Conservation (phyloP, 75 land plant genomes). For the Cunninghamia lanceolata region DNA sequence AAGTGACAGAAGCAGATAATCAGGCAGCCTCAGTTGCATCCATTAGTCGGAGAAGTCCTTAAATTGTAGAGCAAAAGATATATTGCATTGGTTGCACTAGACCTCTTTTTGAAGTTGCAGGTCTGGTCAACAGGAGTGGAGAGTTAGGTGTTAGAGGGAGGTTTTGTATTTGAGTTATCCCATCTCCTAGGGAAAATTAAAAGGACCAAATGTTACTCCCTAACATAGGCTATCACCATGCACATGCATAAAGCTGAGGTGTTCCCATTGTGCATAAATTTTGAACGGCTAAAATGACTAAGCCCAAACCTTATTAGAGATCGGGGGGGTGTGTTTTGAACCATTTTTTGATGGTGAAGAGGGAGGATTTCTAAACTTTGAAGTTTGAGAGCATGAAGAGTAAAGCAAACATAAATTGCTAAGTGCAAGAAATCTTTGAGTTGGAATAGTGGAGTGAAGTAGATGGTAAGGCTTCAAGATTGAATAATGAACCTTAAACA, state of each 20-base stretch:
- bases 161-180: background rate
- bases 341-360: no score
- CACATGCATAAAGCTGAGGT: background rate
- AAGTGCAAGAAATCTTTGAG: no score
- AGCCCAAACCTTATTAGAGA: background rate
- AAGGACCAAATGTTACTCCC: background rate
- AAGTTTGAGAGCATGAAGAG: no score
- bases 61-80: no score
- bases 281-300: background rate
- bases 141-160: background rate
- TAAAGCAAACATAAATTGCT: no score
- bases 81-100: background rate
- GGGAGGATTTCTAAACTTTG: no score
- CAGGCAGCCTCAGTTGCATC: no score
- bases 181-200: background rate
- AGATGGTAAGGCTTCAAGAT: no score
- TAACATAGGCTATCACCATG: background rate
- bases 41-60: background rate
- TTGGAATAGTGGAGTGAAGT: no score
- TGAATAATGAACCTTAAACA: no score
- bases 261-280: background rate
- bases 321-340: no score
- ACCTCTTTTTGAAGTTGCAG: background rate
- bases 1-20: no score
- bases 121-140: background rate